Evolutionary conservation across 352 stramenopile genomes (phyloP).

Genomic region (Pythium aristosporum): DNA sequence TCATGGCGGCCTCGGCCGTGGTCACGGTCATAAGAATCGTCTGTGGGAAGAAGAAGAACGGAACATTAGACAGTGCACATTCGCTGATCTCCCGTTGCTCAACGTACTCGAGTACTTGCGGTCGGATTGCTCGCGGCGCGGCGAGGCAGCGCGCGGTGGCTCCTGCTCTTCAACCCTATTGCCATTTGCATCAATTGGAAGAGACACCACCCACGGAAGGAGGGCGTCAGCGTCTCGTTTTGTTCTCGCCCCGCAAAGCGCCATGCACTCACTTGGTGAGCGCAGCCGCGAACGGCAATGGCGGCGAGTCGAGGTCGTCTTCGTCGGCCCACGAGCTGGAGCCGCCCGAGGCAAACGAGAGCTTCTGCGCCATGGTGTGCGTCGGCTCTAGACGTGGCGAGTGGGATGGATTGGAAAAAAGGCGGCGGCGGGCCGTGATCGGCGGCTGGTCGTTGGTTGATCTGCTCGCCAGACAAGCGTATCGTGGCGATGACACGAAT

Average conservation of each 20-base stretch:
- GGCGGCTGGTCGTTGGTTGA: conserved; percentile 6
- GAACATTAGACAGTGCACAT: background rate
- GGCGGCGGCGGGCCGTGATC: background rate
- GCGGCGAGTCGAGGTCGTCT: conserved; percentile 61
- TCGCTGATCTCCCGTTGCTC: background rate
- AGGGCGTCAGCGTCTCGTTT: background rate
- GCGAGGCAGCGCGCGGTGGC: conserved; percentile 16
- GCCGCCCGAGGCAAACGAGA: conserved; percentile 36
- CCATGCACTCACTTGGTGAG: conserved; percentile 41
- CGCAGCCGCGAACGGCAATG: conserved; percentile 31
- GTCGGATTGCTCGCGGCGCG: conserved; percentile 22
- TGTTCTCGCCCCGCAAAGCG: background rate
- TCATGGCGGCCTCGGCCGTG: conserved; percentile 15
- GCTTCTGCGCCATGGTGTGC: conserved; percentile 54
- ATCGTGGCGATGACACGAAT: conserved; percentile 15
- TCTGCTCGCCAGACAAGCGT: conserved; percentile 1
- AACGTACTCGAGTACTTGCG: conserved; percentile 25
- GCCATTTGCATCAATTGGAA: conserved; percentile 7
- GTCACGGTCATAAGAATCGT: conserved; percentile 32
- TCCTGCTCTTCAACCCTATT: conserved; percentile 35
- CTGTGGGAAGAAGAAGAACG: conserved; percentile 3
- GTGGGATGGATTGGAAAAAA: conserved; percentile 1
- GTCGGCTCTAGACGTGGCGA: background rate
- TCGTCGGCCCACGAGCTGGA: conserved; percentile 81
- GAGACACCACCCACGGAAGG: background rate